Conservation (phyloP, 108 stramenopile species). For the Nitzschia sp. region DNA sequence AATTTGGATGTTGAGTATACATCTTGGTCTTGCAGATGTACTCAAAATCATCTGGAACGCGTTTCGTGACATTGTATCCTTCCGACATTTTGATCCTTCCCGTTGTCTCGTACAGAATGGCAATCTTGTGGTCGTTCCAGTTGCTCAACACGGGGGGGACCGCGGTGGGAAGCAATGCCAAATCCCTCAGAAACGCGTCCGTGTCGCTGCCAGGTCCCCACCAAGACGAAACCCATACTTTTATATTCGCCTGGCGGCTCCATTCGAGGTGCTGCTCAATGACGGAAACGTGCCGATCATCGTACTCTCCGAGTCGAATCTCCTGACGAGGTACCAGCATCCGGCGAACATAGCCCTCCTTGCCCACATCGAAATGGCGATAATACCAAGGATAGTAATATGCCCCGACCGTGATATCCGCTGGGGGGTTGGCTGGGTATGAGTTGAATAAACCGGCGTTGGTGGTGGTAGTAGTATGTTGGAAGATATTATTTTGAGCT, state of each 20-base stretch:
- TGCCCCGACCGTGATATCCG: conserved; percentile 28
- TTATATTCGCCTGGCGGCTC: conserved; percentile 34
- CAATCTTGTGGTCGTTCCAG: conserved; percentile 33
- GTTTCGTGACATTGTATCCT: not conserved
- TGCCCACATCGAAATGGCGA: conserved; percentile 30
- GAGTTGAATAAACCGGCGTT: too few relatives aligned
- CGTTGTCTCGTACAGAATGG: conserved; percentile 44
- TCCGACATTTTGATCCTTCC: conserved; percentile 21
- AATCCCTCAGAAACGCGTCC: conserved; percentile 25
- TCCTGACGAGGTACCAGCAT: conserved; percentile 27
- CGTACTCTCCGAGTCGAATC: conserved; percentile 40
- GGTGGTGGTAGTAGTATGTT: too few relatives aligned
- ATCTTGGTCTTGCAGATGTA: conserved; percentile 26
- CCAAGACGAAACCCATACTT: conserved; percentile 40
- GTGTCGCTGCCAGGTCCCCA: conserved; percentile 36
- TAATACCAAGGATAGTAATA: conserved; percentile 60
- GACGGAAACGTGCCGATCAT: conserved; percentile 37
- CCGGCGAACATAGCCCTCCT: conserved; percentile 34
- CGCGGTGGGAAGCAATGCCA: conserved; percentile 31
- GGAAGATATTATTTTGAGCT: too few relatives aligned
- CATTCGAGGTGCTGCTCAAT: conserved; percentile 44
- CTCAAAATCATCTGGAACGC: conserved; percentile 22
- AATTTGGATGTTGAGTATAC: conserved; percentile 49
- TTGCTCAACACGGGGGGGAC: not conserved
- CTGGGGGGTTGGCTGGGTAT: too few relatives aligned